Percentiles rank a stretch among this genome's conserved stretches.
Conservation (phyloP, 345 rosid genomes). For the Populus tremula region DNA sequence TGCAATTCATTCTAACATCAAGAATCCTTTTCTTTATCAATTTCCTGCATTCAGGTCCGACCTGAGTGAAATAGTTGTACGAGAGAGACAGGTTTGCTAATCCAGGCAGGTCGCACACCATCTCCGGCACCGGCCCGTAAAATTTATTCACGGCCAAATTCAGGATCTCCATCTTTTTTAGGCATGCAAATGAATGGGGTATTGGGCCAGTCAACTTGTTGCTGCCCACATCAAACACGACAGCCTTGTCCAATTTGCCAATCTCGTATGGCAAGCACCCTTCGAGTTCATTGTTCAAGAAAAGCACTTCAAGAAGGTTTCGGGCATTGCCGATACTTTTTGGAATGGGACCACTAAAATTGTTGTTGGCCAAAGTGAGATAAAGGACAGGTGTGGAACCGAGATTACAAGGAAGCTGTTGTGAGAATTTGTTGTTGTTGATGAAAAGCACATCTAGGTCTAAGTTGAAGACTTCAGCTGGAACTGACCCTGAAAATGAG, state of each 20-base stretch:
- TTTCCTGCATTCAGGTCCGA: slow-evolving; percentile 48
- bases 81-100: slow-evolving; percentile 33
- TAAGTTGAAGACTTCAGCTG: slow-evolving; percentile 28
- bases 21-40: slow-evolving; percentile 30
- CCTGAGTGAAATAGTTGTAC: slow-evolving; percentile 53
- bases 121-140: slow-evolving; percentile 49
- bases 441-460: slow-evolving; percentile 54
- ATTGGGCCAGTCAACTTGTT: slow-evolving; percentile 53
- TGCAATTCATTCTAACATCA: slow-evolving; percentile 51
- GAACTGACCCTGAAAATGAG: slow-evolving; percentile 34
- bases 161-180: slow-evolving; percentile 32
- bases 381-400: slow-evolving; percentile 43
- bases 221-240: slow-evolving; percentile 40
- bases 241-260: slow-evolving; percentile 34
- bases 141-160: slow-evolving; percentile 40
- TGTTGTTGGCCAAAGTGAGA: slow-evolving; percentile 58
- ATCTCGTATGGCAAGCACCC: slow-evolving; percentile 62
- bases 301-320: slow-evolving; percentile 44
- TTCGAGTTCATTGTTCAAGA: slow-evolving; percentile 40
- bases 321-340: slow-evolving; percentile 43
- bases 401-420: slow-evolving; percentile 38
- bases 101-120: slow-evolving; percentile 42
- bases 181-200: slow-evolving; percentile 55
- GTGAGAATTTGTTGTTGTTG: slow-evolving; percentile 47
- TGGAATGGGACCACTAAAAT: slow-evolving; percentile 47